Evolutionary conservation across 345 rosid species (phyloP).

Genomic region (Eucalyptus guilfoylei): DNA sequence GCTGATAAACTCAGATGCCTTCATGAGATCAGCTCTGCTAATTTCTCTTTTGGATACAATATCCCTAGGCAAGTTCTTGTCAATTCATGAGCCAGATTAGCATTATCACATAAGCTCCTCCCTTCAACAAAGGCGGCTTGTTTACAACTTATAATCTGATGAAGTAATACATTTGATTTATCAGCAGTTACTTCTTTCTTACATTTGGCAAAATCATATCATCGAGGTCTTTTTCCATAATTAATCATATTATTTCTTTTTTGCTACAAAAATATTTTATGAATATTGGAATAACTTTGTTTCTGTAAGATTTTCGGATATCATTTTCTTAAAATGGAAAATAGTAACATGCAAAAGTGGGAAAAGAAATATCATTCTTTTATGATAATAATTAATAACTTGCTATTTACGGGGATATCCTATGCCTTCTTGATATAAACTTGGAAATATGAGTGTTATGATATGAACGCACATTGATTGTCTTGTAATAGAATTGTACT

Average conservation of each 20-base stretch:
- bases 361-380: not conserved
- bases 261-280: not conserved
- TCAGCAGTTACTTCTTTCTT: not conserved
- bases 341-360: not conserved
- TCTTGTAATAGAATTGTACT: not conserved
- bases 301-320: accelerated
- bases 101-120: not conserved
- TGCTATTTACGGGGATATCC: not conserved
- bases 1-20: not conserved
- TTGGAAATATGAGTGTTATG: not conserved
- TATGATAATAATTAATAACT: not conserved
- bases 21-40: not conserved
- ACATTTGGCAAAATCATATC: not conserved
- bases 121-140: not conserved
- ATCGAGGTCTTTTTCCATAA: not conserved
- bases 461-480: not conserved
- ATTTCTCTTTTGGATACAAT: not conserved
- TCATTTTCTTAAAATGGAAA: not conserved
- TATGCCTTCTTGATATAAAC: not conserved
- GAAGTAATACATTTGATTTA: not conserved
- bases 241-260: not conserved
- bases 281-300: not conserved
- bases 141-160: not conserved
- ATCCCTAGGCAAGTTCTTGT: not conserved
- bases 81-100: not conserved